phyloP scores from a whole-genome alignment of 2,329 filamentous ascomycete genomes.

The Trichoderma hamatum region DNA sequence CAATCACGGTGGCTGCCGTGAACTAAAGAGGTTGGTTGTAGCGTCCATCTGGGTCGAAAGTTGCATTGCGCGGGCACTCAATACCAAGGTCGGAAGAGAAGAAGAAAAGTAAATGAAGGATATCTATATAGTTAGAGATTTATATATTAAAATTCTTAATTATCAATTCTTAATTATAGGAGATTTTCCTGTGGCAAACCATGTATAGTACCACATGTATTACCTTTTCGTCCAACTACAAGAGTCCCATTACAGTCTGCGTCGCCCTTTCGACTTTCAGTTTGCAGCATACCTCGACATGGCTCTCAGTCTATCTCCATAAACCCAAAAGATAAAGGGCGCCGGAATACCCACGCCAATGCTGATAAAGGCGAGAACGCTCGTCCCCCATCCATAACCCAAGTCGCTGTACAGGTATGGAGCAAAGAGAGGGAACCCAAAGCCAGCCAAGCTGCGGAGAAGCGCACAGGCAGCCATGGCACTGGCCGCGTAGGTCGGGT shows the following conservation, averaged over 20 bases:
- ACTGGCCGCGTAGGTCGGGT: not conserved
- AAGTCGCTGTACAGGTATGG: not conserved
- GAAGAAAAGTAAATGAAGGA: no score
- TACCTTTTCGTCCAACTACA: not conserved
- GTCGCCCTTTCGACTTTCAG: not conserved
- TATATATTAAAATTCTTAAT: no score
- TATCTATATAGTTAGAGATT: no score
- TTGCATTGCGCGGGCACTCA: no score
- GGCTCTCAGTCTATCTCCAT: not conserved
- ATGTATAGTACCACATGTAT: no score
- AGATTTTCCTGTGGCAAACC: no score
- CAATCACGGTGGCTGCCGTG: not conserved
- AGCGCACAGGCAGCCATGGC: not conserved
- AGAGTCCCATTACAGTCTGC: not conserved
- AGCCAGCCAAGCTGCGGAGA: not conserved
- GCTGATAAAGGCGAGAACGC: not conserved
- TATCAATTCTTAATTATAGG: no score
- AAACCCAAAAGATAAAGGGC: not conserved
- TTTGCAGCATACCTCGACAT: not conserved
- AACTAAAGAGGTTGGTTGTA: not conserved
- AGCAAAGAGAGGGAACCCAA: not conserved
- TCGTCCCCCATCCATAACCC: not conserved
- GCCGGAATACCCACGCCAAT: not conserved
- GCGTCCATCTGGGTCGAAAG: not conserved
- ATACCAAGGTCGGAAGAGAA: no score